phyloP scores from a whole-genome alignment of 2,329 filamentous ascomycete species.

The Colletotrichum sp. region DNA sequence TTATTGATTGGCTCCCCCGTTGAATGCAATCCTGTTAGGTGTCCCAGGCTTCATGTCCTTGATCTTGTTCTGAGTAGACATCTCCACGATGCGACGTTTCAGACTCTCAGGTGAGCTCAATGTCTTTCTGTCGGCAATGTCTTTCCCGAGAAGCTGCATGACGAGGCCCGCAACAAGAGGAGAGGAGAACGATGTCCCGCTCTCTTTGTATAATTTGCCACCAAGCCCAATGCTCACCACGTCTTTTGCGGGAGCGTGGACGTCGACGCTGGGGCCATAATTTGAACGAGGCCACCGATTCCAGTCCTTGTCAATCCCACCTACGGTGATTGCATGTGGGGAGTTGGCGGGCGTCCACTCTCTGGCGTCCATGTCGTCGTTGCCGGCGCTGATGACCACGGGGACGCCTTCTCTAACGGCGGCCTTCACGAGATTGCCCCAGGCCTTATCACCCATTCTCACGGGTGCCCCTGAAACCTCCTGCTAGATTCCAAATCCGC shows the following conservation, averaged over 20 bases:
- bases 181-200: constrained; percentile 41
- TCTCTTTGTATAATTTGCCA: constrained; percentile 42
- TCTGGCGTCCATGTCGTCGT: constrained; percentile 39
- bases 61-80: constrained; percentile 45
- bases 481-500: not conserved
- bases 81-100: constrained; percentile 47
- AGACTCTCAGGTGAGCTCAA: constrained; percentile 46
- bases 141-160: constrained; percentile 19
- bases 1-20: constrained; percentile 37
- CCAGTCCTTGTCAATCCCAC: constrained; percentile 46
- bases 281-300: constrained; percentile 52
- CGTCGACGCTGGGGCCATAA: constrained; percentile 48
- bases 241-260: constrained; percentile 53
- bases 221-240: constrained; percentile 48
- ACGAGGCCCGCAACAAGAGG: constrained; percentile 23
- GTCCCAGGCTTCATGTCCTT: constrained; percentile 45
- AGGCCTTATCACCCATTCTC: no score
- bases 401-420: constrained; percentile 52
- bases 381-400: constrained; percentile 59
- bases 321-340: constrained; percentile 54
- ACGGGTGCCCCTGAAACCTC: not conserved
- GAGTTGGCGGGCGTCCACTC: constrained; percentile 52
- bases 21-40: constrained; percentile 59
- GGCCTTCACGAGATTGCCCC: constrained; percentile 38
- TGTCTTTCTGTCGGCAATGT: constrained; percentile 35